Conservation (phyloP, 1,139 yeast genomes). For the Yarrowia galli region DNA sequence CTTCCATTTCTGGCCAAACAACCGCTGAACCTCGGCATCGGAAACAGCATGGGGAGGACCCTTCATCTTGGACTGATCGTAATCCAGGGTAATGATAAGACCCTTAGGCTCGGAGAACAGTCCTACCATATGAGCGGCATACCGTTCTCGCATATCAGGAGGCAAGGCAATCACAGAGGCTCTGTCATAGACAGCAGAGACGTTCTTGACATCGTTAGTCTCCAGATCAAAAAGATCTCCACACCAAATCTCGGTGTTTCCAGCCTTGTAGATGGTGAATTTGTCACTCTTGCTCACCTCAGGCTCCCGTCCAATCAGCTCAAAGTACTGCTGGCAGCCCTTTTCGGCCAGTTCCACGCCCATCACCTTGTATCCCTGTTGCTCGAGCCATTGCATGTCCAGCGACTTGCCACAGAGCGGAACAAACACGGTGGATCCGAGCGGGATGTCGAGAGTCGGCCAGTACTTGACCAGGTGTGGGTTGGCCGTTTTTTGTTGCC, state of each 20-base stretch:
- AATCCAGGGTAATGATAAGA: constrained; percentile 24
- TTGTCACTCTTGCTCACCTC: constrained; percentile 13
- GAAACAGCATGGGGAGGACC: constrained; percentile 34
- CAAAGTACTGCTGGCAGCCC: constrained; percentile 33
- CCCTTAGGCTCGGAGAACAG: constrained; percentile 5
- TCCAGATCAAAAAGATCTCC: constrained; percentile 20
- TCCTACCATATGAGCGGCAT: constrained; percentile 4
- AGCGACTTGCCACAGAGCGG: constrained; percentile 29
- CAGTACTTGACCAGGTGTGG: constrained; percentile 32
- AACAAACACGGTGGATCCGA: constrained; percentile 23
- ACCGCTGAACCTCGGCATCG: constrained; percentile 20
- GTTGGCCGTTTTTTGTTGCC: constrained; percentile 36
- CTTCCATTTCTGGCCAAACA: constrained; percentile 32
- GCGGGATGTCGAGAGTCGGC: constrained; percentile 18
- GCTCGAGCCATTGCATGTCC: constrained; percentile 29
- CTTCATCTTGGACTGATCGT: constrained; percentile 23
- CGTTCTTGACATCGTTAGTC: constrained; percentile 19
- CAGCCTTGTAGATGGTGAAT: constrained; percentile 18
- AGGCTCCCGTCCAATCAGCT: constrained; percentile 30
- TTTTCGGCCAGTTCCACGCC: constrained; percentile 26
- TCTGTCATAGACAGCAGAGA: constrained; percentile 26
- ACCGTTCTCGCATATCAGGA: constrained; percentile 28
- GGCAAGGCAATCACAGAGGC: constrained; percentile 25
- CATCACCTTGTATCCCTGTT: constrained; percentile 27
- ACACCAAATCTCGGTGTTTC: constrained; percentile 26